A percentile compares a stretch with the other conserved stretches of the same genome.
These are phyloP conservation scores for Artemisia annua DNA, from an alignment of 129 eudicot species.

Conservation along the genomic window DNA sequence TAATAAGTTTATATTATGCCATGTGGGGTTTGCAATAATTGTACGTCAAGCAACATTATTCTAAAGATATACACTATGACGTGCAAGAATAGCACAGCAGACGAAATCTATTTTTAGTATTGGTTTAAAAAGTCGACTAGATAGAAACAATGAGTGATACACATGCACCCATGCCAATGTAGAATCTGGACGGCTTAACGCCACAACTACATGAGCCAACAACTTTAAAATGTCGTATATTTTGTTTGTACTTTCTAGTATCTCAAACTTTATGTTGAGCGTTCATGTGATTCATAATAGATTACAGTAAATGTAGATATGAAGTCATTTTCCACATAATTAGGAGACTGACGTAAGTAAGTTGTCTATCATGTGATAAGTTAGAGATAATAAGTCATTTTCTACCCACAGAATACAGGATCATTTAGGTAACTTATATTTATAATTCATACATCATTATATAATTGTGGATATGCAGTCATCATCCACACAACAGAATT, in stretches of 20 bases:
- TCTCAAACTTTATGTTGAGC: not conserved
- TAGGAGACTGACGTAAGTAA: not conserved
- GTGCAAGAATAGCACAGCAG: too few relatives aligned
- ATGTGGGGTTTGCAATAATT: too few relatives aligned
- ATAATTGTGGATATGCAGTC: conserved; percentile 2
- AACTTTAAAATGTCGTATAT: not conserved
- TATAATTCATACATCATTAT: too few relatives aligned
- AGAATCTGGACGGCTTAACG: conserved; percentile 2
- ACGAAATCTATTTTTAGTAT: too few relatives aligned
- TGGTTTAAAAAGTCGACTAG: too few relatives aligned
- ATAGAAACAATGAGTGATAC: too few relatives aligned
- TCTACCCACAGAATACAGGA: too few relatives aligned
- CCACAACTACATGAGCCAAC: not conserved
- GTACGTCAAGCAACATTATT: too few relatives aligned
- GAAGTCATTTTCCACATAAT: conserved; percentile 2
- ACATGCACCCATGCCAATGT: conserved; percentile 3
- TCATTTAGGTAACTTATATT: too few relatives aligned
- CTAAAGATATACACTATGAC: too few relatives aligned
- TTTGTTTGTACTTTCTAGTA: not conserved
- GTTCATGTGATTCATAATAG: not conserved
- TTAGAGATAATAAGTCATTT: not conserved
- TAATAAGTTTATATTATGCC: too few relatives aligned
- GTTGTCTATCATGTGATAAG: too few relatives aligned
- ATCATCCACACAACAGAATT: not conserved
- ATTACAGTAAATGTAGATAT: conserved; percentile 5